Evolutionary conservation across 106 monocot genomes (phyloP), one percentile per base, ranked within the genome.

Genomic region (Hemerocallis citrina): DNA sequence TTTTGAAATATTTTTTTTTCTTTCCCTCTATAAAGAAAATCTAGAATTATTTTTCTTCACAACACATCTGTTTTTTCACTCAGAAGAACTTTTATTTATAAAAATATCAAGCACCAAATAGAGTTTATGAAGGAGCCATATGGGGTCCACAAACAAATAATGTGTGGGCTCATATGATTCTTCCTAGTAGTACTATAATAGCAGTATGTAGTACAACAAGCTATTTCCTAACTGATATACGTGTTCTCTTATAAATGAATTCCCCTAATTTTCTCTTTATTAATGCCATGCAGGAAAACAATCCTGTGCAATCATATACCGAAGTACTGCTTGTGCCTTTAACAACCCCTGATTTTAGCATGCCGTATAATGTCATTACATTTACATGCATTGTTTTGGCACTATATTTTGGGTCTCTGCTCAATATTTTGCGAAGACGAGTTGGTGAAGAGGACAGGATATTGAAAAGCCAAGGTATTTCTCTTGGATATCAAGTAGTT

Each of bases 341-440:
- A 40, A 92, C 87, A 45, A 92, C 92, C 63, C 92, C 87, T 58
- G 92, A 92, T 84, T 92, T 92, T 68, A 92, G 92, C 74, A 92
- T 92, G 92, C 92, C 92, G 14, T 92, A 92, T 54, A 92, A 92
- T 81, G 92, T 96, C 45, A 90, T 96, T 69, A 96, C 95, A 16
- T 87, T 96, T 43, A 90, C 90, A 29, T 96, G 95, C 59, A 96
- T 90, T 3, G 84, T 96, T 7, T 76, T 96, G 67, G 95, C 90
- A 63, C 63, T 96, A 55, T 96, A 90, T 75, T 96, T 90, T 76
- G 95, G 95, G 21, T 96, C 95, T 19, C 69, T 96, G 78, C 76
- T 90, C 1, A 96, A 96, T 81, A 81, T 78, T 52, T 66, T 96
- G 59, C 66, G 95, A 57, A 75, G 84, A 55, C 72, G 95, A 39